These are phyloP conservation scores for Cyberlindnera galapagoensis DNA, from an alignment of 805 yeast genomes.

Conservation along the genomic window DNA sequence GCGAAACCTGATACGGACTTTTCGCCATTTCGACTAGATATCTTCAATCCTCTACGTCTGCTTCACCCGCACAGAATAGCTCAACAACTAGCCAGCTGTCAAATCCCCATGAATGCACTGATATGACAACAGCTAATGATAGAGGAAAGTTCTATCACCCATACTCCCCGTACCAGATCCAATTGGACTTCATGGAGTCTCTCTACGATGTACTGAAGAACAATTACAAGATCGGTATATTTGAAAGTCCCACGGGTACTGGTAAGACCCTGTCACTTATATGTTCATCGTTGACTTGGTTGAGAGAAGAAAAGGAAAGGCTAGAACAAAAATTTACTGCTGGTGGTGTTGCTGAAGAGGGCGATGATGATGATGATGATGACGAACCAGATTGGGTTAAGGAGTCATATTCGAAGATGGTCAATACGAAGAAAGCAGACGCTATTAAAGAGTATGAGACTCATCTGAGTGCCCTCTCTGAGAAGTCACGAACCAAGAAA, in stretches of 20 bases:
- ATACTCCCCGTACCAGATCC: constrained; percentile 73
- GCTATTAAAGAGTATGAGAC: constrained; percentile 29
- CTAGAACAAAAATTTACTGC: background rate
- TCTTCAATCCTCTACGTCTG: too few species aligned
- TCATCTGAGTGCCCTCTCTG: constrained; percentile 26
- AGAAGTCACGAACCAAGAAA: constrained; percentile 12
- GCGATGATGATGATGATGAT: constrained; percentile 36
- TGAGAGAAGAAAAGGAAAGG: constrained; percentile 38
- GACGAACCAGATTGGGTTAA: constrained; percentile 71
- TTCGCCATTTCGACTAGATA: too few species aligned
- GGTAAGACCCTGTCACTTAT: constrained; percentile 87
- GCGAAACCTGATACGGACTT: too few species aligned
- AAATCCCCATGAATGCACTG: too few species aligned
- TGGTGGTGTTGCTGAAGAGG: constrained; percentile 17
- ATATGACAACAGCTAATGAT: constrained; percentile 8
- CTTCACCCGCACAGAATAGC: background rate
- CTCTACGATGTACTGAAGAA: constrained; percentile 58
- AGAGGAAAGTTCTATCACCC: constrained; percentile 58
- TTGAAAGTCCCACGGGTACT: constrained; percentile 93
- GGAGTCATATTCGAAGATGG: constrained; percentile 29
- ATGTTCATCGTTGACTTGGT: constrained; percentile 82
- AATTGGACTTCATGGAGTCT: constrained; percentile 65
- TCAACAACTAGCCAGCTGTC: background rate
- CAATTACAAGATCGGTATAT: constrained; percentile 61
- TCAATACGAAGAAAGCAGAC: constrained; percentile 19